A percentile compares a stretch with the other conserved stretches of the same genome.
These are phyloP conservation scores for Cladosporium sp. DNA, from an alignment of 2,329 filamentous ascomycete genomes.

Conservation along the genomic window DNA sequence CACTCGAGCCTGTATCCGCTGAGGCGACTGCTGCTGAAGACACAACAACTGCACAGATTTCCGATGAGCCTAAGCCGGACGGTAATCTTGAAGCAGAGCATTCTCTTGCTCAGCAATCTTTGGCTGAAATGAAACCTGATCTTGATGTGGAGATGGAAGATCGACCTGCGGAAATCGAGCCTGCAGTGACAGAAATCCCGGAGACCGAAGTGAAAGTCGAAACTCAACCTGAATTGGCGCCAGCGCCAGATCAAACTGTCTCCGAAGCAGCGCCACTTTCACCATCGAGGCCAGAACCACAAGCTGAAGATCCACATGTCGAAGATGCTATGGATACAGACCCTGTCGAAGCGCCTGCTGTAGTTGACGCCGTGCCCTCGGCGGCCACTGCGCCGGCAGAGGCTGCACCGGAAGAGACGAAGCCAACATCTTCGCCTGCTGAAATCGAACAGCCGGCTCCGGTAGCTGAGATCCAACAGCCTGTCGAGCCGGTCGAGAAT, in stretches of 20 bases:
- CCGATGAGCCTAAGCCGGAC: background rate
- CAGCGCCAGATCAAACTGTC: background rate
- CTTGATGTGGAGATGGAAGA: conserved; percentile 8
- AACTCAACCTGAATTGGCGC: background rate
- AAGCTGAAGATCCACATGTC: background rate
- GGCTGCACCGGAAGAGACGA: background rate
- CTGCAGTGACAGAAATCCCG: background rate
- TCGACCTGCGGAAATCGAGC: background rate
- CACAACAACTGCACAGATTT: background rate
- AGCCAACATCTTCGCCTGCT: background rate
- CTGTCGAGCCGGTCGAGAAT: background rate
- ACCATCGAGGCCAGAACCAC: background rate
- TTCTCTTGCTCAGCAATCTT: background rate
- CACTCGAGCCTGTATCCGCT: background rate
- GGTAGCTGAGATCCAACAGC: background rate
- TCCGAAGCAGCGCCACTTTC: background rate
- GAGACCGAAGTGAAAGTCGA: background rate
- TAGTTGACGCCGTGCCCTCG: background rate
- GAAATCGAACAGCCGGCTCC: background rate
- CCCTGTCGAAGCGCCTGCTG: background rate
- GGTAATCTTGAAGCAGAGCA: background rate
- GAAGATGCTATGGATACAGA: background rate
- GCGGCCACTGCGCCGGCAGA: background rate
- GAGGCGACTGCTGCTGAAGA: background rate
- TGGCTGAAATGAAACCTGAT: background rate